A percentile compares a stretch with the other conserved stretches of the same genome.
Evolutionary conservation across 108 stramenopile species (phyloP).

Genomic region (Seminavis robusta): DNA sequence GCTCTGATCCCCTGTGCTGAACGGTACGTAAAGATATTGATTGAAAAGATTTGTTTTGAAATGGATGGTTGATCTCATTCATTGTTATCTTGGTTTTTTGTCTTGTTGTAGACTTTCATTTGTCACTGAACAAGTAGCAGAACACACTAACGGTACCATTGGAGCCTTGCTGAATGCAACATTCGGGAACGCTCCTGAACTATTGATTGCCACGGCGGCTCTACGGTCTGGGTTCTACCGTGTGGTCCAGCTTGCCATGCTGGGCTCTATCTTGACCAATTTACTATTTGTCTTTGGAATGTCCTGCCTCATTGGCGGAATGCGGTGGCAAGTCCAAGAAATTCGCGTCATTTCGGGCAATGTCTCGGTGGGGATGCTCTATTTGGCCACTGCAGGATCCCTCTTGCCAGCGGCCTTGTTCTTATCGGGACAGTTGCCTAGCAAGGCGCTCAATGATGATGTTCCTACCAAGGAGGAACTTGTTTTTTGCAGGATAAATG

Average conservation of each 20-base stretch:
- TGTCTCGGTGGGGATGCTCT: slow-evolving; percentile 73
- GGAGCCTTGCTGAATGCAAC: slow-evolving; percentile 93
- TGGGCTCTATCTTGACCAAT: slow-evolving; percentile 88
- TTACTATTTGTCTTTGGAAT: slow-evolving; percentile 87
- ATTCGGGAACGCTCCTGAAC: slow-evolving; percentile 93
- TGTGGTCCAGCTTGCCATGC: slow-evolving; percentile 86
- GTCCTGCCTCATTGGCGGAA: slow-evolving; percentile 81
- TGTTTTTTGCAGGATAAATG: slow-evolving; percentile 76
- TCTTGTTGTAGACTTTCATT: slow-evolving; percentile 58
- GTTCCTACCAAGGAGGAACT: slow-evolving; percentile 52
- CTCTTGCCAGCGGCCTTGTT: slow-evolving; percentile 75
- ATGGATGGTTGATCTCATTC: background rate
- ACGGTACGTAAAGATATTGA: slow-evolving; percentile 28
- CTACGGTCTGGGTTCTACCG: slow-evolving; percentile 80
- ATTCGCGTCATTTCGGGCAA: slow-evolving; percentile 73
- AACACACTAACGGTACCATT: slow-evolving; percentile 89
- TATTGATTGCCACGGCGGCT: slow-evolving; percentile 86
- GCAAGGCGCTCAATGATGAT: slow-evolving; percentile 24
- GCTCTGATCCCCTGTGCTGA: slow-evolving; percentile 86
- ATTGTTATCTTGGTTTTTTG: background rate
- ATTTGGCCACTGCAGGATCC: slow-evolving; percentile 63
- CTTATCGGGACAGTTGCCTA: slow-evolving; percentile 53
- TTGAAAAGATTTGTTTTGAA: background rate
- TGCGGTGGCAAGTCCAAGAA: slow-evolving; percentile 83
- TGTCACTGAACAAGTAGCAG: slow-evolving; percentile 91